Evolutionary conservation across 1,284 basidiomycete species (phyloP), one percentile per base, ranked within the genome.

Genomic region (Ustilago trichophora): DNA sequence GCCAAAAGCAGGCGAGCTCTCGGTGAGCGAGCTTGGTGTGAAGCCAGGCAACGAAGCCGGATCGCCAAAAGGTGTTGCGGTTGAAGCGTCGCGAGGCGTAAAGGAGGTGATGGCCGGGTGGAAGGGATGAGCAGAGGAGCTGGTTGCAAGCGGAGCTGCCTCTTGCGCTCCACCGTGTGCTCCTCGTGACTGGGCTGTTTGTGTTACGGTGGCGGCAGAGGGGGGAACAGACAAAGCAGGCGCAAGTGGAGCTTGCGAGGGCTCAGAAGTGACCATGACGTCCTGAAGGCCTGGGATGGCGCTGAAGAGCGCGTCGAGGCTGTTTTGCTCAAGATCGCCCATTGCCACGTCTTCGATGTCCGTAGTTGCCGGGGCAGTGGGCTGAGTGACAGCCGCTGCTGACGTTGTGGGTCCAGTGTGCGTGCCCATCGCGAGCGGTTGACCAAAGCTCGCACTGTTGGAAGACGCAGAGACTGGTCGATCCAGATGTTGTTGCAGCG

Each of bases 11-110:
- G 76, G 76, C 8, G 76, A 77, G 60, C 72, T 77, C 18, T 62
- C 74, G 15, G 59, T 76, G 24, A 73, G 41, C 19, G 72, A 75
- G 57, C 72, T 64, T 2, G 76, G 76, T 4, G 76, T 77, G 51
- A 76, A 77, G 24, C 70, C 76, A 2, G 76, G 76, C 26, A 77
- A 35, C 1, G 76, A 77, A 2, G 74, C 72, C 3, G 69, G 74
- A 40, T 77, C 76, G n/a, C 60, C 59, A 31, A 70, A 57, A 0
- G 67, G 53, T 6, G 53, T 52, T 3, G 62, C 41, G 7, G 48
- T 42, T 4, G 53, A 47, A 7, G 43, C 53, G 37, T 65, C 62
- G 13, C 67, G 48, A 7, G 67, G 67, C 9, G 67, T 65, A 26
- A 57, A 57, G 0, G 58, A 45, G 41, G 33, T 54, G 26, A 57